These are phyloP conservation scores for Ophiostoma himal-ulmi DNA, from an alignment of 2,329 filamentous ascomycete species.

Conservation along the genomic window DNA sequence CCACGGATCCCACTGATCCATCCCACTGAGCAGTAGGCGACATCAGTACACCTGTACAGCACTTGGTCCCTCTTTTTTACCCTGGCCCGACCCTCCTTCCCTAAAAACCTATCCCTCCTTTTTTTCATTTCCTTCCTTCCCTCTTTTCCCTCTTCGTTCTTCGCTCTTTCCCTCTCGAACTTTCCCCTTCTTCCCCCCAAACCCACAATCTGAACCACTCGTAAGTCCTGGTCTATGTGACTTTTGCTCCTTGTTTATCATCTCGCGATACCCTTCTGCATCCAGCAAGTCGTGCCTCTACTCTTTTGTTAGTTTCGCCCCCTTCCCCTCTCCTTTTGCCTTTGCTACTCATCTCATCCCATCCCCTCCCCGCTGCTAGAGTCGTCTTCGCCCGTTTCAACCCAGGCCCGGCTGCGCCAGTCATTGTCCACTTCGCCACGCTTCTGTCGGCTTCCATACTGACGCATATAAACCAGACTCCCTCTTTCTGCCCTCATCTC, in stretches of 20 bases:
- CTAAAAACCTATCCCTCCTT: neutral
- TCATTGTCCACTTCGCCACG: constrained; percentile 20
- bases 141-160: constrained; percentile 11
- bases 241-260: constrained; percentile 10
- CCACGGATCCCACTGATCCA: neutral
- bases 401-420: constrained; percentile 8
- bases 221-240: constrained; percentile 13
- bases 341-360: neutral
- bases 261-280: constrained; percentile 13
- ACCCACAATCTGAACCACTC: constrained; percentile 14
- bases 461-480: constrained; percentile 16
- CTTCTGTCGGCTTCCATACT: constrained; percentile 23
- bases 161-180: constrained; percentile 16
- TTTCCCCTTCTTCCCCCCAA: constrained; percentile 9
- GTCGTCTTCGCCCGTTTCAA: neutral
- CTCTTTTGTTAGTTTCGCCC: neutral
- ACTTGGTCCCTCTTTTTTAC: constrained; percentile 10
- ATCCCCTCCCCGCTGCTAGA: neutral
- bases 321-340: neutral
- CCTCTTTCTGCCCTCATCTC: neutral
- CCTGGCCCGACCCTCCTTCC: constrained; percentile 1
- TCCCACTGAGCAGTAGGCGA: neutral
- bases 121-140: constrained; percentile 4
- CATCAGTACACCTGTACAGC: neutral
- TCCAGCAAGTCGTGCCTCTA: neutral